phyloP scores from a whole-genome alignment of 2,329 filamentous ascomycete species.

The Talaromyces sp. region DNA sequence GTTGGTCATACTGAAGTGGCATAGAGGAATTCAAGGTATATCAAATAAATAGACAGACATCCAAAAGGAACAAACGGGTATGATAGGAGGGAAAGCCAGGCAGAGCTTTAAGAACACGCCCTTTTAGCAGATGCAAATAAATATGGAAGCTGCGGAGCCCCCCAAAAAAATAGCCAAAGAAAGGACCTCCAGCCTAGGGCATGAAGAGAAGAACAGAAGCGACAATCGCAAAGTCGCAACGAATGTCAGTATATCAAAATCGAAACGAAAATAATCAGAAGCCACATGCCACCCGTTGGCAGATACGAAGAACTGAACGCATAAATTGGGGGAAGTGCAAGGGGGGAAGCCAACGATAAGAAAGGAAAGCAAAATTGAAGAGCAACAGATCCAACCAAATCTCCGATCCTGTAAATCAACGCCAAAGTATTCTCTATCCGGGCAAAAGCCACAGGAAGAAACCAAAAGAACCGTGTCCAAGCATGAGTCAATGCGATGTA shows the following conservation, averaged over 20 bases:
- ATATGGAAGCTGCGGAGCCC: neutral
- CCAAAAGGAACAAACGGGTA: conserved; percentile 12
- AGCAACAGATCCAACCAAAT: conserved; percentile 4
- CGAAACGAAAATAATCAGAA: neutral
- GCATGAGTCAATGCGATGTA: neutral
- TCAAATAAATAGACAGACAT: conserved; percentile 7
- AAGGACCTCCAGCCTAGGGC: neutral
- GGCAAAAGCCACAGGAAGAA: conserved; percentile 6
- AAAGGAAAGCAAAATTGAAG: neutral
- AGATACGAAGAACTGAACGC: neutral
- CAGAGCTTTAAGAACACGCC: conserved; percentile 6
- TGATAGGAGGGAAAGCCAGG: conserved; percentile 11
- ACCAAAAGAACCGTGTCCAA: conserved; percentile 1
- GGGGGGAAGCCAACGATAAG: neutral
- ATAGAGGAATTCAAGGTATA: conserved; percentile 7
- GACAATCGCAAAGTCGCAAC: neutral
- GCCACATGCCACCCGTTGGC: neutral
- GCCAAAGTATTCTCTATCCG: conserved; percentile 29
- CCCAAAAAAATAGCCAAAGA: neutral
- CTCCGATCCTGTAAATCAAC: conserved; percentile 28
- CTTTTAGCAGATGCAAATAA: neutral
- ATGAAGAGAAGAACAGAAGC: neutral
- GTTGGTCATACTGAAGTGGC: neutral
- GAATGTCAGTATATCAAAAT: conserved; percentile 4
- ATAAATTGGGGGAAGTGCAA: too few relatives aligned